Evolutionary conservation across 2,329 filamentous ascomycete species (phyloP), one percentile per base, ranked within the genome.

Genomic region (Fusarium robinianum): DNA sequence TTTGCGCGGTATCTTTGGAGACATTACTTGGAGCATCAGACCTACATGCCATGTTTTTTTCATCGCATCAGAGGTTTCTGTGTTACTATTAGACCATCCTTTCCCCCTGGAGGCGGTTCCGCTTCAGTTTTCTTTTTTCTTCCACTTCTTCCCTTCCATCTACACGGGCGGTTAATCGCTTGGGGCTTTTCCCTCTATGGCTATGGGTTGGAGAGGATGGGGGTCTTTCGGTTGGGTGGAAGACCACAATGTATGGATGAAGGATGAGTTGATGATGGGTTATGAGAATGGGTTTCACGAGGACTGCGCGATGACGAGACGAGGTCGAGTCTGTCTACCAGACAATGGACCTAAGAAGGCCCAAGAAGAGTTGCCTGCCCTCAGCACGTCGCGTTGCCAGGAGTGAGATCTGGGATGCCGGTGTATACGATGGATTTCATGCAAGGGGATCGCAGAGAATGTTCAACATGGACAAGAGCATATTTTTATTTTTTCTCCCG

Each of bases 1-100:
- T 51, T 48, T 46, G 26, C 46, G 39, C 35, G 29, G 29, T 31
- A 19, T 47, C 27, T 38, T 40, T 49, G 56, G 47, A 57, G 51
- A 57, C 29, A 50, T 45, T 17, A 37, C 41, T 50, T 41, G 41
- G 46, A 47, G 49, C 49, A 51, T 57, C 25, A 29, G 33, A 41
- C 32, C 40, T 14, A 25, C 25, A 30, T 34, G 44, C 27, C 27
- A 32, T 44, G 18, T 14, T 41, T 41, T 23, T 44, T 36, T 38
- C 12, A 47, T 47, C 31, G 29, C 36, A 47, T 52, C 10, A 30
- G 40, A 52, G 48, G 39, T 46, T 41, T 56, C 30, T 48, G 35
- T 49, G 41, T 53, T 55, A 51, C 41, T 54, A 52, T 37, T 61
- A 61, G 58, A 61, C 51, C 49, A 42, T 41, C 18, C 19, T 26